Evolutionary conservation across 306 rosid genomes (phyloP).

Genomic region (Delonix regia): DNA sequence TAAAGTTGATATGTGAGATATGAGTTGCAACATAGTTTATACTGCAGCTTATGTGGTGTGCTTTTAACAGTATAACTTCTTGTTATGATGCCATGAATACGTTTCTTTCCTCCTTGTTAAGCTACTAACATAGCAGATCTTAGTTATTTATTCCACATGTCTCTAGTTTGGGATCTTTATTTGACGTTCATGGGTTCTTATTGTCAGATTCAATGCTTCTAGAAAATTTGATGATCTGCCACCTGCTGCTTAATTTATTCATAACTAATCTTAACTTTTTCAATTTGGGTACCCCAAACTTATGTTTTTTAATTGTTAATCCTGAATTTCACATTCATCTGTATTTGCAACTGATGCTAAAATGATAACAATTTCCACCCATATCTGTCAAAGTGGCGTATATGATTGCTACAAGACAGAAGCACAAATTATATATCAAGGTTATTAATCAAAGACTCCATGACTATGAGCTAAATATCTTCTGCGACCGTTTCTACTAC

Average conservation of each 20-base stretch:
- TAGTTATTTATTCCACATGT: background rate
- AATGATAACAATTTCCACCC: background rate
- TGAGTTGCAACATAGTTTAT: background rate
- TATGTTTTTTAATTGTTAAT: background rate
- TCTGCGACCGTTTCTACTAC: background rate
- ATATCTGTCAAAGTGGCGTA: background rate
- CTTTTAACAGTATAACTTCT: background rate
- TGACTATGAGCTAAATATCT: constrained; percentile 10
- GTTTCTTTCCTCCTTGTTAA: background rate
- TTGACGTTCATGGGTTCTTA: background rate
- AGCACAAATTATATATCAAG: background rate
- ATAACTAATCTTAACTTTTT: background rate
- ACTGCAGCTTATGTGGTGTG: background rate
- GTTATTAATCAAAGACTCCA: background rate
- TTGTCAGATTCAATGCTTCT: constrained; percentile 13
- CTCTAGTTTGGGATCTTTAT: constrained; percentile 14
- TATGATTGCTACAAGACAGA: background rate
- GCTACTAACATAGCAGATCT: background rate
- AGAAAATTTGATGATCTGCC: background rate
- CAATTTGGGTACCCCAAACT: background rate
- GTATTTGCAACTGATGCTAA: background rate
- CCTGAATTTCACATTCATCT: background rate
- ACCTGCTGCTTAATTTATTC: background rate
- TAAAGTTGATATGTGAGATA: background rate
- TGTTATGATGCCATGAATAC: constrained; percentile 6